Evolutionary conservation across 2,329 filamentous ascomycete species (phyloP).

Genomic region (Stagonosporopsis tanaceti): DNA sequence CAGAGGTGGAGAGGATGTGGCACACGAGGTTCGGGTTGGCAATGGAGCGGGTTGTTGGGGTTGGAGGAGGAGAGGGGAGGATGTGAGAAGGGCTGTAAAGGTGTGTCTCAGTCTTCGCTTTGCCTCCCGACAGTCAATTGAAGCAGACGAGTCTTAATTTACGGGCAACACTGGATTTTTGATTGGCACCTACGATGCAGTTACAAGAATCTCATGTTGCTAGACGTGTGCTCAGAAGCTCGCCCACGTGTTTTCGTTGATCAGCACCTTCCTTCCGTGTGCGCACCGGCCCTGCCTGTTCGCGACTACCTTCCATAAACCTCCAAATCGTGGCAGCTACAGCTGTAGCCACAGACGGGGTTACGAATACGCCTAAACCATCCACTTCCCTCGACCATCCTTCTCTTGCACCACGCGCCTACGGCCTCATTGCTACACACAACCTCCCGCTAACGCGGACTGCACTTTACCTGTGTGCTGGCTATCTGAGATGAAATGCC

Average conservation of each 20-base stretch:
- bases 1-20: slow-evolving; percentile 23
- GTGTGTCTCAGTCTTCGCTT: neutral
- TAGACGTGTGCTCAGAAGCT: neutral
- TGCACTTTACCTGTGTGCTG: neutral
- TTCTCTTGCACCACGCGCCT: slow-evolving; percentile 2
- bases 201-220: no score
- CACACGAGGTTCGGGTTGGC: slow-evolving; percentile 25
- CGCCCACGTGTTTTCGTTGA: neutral
- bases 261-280: neutral
- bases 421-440: slow-evolving; percentile 7
- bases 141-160: neutral
- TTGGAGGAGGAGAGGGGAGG: neutral
- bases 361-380: neutral
- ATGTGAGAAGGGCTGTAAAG: neutral
- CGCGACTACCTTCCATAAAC: no score
- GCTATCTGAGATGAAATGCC: neutral
- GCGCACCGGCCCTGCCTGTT: no score
- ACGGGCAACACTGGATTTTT: neutral
- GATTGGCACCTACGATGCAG: no score
- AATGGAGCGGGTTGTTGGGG: slow-evolving; percentile 29
- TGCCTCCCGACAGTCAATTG: no score
- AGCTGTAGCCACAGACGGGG: neutral
- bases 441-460: slow-evolving; percentile 1
- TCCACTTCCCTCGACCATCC: no score
- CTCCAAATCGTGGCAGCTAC: neutral